phyloP scores from a whole-genome alignment of 2,329 filamentous ascomycete genomes.

The Colletotrichum tamarilloi region DNA sequence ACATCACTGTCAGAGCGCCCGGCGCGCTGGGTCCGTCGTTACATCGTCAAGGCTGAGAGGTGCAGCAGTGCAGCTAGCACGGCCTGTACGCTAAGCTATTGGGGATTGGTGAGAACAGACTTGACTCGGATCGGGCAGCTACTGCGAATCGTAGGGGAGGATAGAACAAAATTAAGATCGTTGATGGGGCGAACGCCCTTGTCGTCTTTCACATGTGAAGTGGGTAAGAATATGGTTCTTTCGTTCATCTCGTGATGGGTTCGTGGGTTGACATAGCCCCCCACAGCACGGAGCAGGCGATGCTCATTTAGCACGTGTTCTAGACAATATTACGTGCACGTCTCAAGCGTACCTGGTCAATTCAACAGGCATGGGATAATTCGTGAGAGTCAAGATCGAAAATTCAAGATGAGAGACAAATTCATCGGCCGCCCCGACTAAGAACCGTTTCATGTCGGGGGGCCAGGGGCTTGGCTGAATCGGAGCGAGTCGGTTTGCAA shows the following conservation, averaged over 20 bases:
- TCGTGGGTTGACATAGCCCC: background rate
- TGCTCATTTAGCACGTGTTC: background rate
- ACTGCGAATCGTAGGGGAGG: background rate
- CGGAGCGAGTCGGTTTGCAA: background rate
- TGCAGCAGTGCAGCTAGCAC: background rate
- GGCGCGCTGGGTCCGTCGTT: background rate
- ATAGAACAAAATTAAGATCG: background rate
- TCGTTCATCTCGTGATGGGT: background rate
- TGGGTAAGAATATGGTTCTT: background rate
- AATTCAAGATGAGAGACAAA: background rate
- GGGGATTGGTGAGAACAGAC: background rate
- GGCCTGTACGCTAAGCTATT: background rate
- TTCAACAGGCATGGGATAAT: background rate
- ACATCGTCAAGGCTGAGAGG: conserved; percentile 6
- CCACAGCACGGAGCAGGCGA: background rate
- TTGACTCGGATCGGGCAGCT: background rate
- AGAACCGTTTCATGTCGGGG: background rate
- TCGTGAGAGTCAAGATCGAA: background rate
- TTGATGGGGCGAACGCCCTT: background rate
- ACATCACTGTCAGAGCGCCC: background rate
- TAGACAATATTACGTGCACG: background rate
- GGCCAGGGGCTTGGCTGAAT: background rate
- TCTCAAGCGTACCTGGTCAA: background rate
- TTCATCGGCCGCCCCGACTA: background rate
- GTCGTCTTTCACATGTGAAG: background rate